Conservation (phyloP, 768 basidiomycete species). For the Phlebiopsis gigantea region DNA sequence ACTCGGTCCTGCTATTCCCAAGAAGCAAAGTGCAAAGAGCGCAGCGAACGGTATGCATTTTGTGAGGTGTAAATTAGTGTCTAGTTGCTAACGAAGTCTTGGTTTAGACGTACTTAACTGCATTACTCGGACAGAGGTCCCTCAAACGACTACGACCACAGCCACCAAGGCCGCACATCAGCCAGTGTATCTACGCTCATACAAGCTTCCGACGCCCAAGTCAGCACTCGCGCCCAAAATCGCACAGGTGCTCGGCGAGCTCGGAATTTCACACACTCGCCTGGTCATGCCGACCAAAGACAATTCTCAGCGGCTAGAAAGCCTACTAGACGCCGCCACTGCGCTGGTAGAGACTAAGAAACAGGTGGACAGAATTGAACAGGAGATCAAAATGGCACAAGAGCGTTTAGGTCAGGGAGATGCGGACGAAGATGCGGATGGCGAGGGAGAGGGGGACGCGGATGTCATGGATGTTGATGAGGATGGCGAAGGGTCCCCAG, state of each 20-base stretch:
- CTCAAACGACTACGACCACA: constrained; percentile 41
- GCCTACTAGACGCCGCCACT: constrained; percentile 64
- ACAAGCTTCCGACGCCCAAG: constrained; percentile 80
- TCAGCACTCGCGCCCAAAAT: constrained; percentile 70
- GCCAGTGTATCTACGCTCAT: constrained; percentile 80
- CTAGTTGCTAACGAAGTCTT: not conserved
- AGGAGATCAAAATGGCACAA: constrained; percentile 73
- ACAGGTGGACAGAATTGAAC: constrained; percentile 77
- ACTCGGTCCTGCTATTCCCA: constrained; percentile 32
- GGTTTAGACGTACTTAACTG: constrained; percentile 63
- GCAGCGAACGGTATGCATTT: constrained; percentile 48
- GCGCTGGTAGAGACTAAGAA: constrained; percentile 87
- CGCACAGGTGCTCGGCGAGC: constrained; percentile 67
- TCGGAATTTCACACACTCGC: constrained; percentile 64
- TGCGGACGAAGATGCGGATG: constrained; percentile 30
- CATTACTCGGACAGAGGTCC: constrained; percentile 63
- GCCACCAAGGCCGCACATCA: constrained; percentile 69
- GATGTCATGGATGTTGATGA: constrained; percentile 52
- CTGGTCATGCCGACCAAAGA: constrained; percentile 94
- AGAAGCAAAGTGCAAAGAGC: constrained; percentile 47
- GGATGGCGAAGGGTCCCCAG: constrained; percentile 26
- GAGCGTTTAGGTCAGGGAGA: constrained; percentile 39
- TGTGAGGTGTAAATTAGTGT: too few relatives aligned
- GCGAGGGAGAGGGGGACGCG: constrained; percentile 31
- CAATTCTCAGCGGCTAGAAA: constrained; percentile 70